Evolutionary conservation across 805 yeast genomes (phyloP).

Genomic region (Saturnispora serradocipensis): DNA sequence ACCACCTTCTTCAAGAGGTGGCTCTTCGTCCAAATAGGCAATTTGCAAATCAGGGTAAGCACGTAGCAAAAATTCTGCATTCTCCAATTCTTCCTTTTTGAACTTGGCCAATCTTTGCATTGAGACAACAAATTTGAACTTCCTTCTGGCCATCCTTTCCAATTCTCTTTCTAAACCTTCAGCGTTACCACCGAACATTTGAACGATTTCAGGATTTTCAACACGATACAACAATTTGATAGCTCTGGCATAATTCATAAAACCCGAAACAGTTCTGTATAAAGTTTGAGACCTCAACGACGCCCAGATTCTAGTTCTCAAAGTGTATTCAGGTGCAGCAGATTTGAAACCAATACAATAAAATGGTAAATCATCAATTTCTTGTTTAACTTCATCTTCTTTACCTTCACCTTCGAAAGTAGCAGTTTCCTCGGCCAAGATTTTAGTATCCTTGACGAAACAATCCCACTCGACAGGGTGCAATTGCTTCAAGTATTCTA

Average conservation of each 20-base stretch:
- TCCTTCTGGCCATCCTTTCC: constrained; percentile 80
- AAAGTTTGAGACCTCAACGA: constrained; percentile 93
- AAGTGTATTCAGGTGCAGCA: constrained; percentile 93
- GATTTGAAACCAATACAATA: constrained; percentile 95
- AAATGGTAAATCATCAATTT: constrained; percentile 87
- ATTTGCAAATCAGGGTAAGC: constrained; percentile 82
- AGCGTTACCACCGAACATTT: constrained; percentile 97
- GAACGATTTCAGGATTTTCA: constrained; percentile 91
- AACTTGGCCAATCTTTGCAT: constrained; percentile 78
- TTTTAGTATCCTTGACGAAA: constrained; percentile 92
- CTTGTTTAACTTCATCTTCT: constrained; percentile 58
- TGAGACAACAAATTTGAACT: constrained; percentile 71
- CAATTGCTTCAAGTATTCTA: constrained; percentile 89
- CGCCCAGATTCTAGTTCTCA: constrained; percentile 98
- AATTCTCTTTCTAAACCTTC: constrained; percentile 93
- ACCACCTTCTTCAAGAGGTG: constrained; percentile 62
- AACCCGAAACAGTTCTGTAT: constrained; percentile 95
- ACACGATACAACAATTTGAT: constrained; percentile 88
- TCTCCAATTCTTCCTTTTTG: constrained; percentile 64
- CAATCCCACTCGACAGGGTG: constrained; percentile 98
- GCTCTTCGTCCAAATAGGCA: constrained; percentile 91
- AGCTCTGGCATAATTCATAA: constrained; percentile 97
- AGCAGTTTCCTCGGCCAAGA: constrained; percentile 89
- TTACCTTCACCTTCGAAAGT: constrained; percentile 65
- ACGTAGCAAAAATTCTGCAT: constrained; percentile 70